A percentile compares a stretch with the other conserved stretches of the same genome.
Conservation (phyloP, 108 stramenopile genomes). For the Poteriospumella lacustris region DNA sequence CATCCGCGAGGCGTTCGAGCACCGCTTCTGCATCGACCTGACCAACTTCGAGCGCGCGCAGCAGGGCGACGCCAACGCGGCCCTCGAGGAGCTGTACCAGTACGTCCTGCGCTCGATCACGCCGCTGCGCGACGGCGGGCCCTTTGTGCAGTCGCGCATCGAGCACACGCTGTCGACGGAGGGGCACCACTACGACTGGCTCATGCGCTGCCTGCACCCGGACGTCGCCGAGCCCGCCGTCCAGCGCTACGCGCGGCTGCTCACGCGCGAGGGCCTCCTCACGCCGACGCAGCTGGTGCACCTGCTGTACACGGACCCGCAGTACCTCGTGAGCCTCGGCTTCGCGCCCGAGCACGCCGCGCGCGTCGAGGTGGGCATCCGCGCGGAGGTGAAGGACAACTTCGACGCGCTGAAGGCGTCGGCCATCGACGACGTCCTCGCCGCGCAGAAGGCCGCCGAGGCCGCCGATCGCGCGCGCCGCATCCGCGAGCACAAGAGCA, state of each 20-base stretch:
- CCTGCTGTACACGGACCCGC: background rate
- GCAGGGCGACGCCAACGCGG: too few relatives aligned
- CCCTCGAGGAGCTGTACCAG: background rate
- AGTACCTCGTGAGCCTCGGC: background rate
- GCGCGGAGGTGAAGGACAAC: background rate
- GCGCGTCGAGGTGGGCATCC: background rate
- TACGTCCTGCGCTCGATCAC: background rate
- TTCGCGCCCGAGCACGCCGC: background rate
- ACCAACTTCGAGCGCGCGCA: background rate
- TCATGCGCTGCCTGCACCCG: background rate
- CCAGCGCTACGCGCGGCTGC: background rate
- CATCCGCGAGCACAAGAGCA: too few relatives aligned
- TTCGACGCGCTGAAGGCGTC: background rate
- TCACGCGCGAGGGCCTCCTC: background rate
- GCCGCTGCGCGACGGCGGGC: background rate
- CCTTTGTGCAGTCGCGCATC: background rate
- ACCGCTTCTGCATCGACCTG: background rate
- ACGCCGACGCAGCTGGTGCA: background rate
- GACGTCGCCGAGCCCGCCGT: background rate
- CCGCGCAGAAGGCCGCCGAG: too few relatives aligned
- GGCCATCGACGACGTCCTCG: background rate
- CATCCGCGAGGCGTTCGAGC: background rate
- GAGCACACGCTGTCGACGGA: background rate
- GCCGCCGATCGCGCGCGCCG: too few relatives aligned
- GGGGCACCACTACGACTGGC: background rate